Conservation (phyloP, 305 asterid genomes). For the Fraxinus nigra region DNA sequence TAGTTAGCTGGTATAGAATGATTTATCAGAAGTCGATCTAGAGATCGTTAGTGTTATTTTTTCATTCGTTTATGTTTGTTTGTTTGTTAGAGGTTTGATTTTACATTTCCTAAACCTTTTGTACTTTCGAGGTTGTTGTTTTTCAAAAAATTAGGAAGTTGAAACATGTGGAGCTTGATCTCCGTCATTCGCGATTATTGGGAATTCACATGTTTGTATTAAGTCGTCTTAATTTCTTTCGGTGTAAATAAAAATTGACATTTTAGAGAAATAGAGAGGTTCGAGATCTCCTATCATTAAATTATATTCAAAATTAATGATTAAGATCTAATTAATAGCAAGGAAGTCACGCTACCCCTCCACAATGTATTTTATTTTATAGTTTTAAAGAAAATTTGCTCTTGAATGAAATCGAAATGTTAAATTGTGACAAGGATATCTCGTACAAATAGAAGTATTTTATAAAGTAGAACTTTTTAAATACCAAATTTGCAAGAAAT, state of each 20-base stretch:
- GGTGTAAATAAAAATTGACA: too few relatives aligned
- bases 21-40: neutral
- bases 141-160: too few relatives aligned
- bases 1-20: neutral
- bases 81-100: neutral
- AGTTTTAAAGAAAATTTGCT: too few relatives aligned
- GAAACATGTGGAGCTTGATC: too few relatives aligned
- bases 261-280: too few relatives aligned
- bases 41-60: neutral
- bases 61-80: neutral
- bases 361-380: neutral
- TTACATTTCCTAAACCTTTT: neutral
- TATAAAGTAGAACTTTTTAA: neutral
- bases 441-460: neutral
- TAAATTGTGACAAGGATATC: neutral
- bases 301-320: too few relatives aligned
- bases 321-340: too few relatives aligned
- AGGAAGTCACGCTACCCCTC: neutral
- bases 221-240: too few relatives aligned
- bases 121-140: too few relatives aligned
- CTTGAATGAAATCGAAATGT: neutral
- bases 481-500: neutral
- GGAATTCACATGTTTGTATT: too few relatives aligned
- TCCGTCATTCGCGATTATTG: neutral
- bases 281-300: too few relatives aligned